phyloP scores from a whole-genome alignment of 2,329 filamentous ascomycete genomes.

The Fusarium pilosicola region DNA sequence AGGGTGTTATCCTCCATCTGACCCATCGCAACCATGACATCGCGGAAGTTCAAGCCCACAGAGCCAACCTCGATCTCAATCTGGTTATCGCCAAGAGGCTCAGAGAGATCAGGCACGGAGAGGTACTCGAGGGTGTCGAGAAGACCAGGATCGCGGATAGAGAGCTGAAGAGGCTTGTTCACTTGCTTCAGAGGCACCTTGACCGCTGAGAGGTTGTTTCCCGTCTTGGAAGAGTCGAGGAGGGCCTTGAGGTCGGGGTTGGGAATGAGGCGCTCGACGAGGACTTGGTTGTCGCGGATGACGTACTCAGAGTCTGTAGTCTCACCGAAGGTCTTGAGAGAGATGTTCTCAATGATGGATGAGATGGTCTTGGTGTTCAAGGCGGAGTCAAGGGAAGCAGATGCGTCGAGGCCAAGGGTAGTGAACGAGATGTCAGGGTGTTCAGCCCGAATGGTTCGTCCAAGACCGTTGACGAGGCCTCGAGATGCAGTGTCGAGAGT shows the following conservation, averaged over 20 bases:
- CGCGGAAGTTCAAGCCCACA: background rate
- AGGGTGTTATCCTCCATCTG: background rate
- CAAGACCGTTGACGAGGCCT: background rate
- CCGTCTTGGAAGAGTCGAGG: background rate
- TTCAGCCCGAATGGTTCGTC: background rate
- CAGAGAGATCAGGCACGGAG: background rate
- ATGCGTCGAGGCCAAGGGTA: background rate
- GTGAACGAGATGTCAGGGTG: background rate
- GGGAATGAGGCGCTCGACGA: background rate
- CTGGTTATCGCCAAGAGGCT: background rate
- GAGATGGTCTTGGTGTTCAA: background rate
- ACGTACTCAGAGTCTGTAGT: background rate
- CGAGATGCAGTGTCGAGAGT: background rate
- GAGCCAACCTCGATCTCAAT: background rate
- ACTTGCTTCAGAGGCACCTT: background rate
- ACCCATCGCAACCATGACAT: background rate
- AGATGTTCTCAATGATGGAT: background rate
- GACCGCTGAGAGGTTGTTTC: background rate
- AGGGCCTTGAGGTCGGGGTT: background rate
- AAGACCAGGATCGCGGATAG: background rate
- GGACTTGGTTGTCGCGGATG: background rate
- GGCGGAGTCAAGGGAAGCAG: background rate
- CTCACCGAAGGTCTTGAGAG: background rate
- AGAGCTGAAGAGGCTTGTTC: background rate
- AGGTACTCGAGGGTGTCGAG: background rate